These are phyloP conservation scores for Mycena pura DNA, from an alignment of 768 basidiomycete genomes.

Conservation along the genomic window DNA sequence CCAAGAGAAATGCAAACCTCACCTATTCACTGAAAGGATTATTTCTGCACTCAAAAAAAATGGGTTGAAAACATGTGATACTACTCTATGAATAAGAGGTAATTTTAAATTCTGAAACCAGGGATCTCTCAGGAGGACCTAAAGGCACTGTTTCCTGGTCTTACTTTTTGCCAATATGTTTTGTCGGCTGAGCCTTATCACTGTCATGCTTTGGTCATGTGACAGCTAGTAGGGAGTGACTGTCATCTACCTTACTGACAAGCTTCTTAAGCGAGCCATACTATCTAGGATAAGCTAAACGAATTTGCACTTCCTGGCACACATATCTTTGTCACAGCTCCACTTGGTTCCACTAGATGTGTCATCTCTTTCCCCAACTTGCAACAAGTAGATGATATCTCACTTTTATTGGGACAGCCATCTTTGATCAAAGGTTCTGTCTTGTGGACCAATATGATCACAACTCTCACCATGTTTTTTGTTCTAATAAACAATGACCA, in stretches of 20 bases:
- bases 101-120: conserved; percentile 6
- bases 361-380: no score
- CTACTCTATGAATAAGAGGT: neutral
- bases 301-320: no score
- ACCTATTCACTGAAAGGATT: neutral
- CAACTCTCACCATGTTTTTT: no score
- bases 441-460: no score
- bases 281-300: no score
- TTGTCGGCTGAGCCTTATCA: neutral
- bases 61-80: neutral
- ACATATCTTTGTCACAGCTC: no score
- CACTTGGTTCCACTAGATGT: no score
- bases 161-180: neutral
- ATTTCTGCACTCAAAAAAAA: conserved; percentile 9
- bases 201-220: conserved; percentile 4
- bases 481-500: no score
- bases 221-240: neutral
- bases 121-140: neutral
- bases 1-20: neutral
- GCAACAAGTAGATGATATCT: no score
- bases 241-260: neutral
- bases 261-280: no score
- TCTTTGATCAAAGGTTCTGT: no score
- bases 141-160: neutral
- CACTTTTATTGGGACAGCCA: no score